A percentile compares a stretch with the other conserved stretches of the same genome.
phyloP scores from a whole-genome alignment of 2,329 filamentous ascomycete species.

The Colletotrichum falcatum region DNA sequence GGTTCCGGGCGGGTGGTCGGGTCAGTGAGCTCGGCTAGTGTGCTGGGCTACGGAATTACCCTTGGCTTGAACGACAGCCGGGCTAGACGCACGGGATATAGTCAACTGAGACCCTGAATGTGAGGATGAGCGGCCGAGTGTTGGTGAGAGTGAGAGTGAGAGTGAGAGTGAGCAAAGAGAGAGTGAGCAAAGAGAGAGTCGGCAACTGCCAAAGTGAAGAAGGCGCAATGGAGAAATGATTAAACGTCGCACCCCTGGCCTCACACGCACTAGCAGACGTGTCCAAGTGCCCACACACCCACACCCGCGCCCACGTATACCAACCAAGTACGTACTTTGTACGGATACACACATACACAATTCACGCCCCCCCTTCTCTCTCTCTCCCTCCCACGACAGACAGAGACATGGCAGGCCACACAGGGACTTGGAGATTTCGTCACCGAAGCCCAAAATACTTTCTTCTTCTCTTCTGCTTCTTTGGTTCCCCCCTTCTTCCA shows the following conservation, averaged over 20 bases:
- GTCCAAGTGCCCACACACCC: slow-evolving; percentile 33
- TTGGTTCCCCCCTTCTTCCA: neutral
- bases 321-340: too few species aligned
- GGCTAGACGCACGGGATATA: neutral
- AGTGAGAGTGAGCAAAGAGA: neutral
- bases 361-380: neutral
- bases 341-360: slow-evolving; percentile 2
- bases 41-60: neutral
- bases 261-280: slow-evolving; percentile 36
- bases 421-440: slow-evolving; percentile 16
- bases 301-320: neutral
- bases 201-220: neutral
- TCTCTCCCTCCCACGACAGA: slow-evolving; percentile 1
- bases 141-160: too few species aligned
- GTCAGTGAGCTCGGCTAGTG: neutral
- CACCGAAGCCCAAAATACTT: slow-evolving; percentile 22
- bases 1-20: too few species aligned
- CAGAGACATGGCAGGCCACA: neutral
- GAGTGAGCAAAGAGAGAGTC: too few species aligned
- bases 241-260: slow-evolving; percentile 7
- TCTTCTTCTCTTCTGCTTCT: neutral
- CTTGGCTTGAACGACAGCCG: slow-evolving; percentile 5
- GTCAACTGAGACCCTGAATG: neutral
- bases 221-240: slow-evolving; percentile 12
- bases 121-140: neutral